phyloP scores from a whole-genome alignment of 495 filamentous ascomycete genomes.

The Paragyromitra xinjiangensis region DNA sequence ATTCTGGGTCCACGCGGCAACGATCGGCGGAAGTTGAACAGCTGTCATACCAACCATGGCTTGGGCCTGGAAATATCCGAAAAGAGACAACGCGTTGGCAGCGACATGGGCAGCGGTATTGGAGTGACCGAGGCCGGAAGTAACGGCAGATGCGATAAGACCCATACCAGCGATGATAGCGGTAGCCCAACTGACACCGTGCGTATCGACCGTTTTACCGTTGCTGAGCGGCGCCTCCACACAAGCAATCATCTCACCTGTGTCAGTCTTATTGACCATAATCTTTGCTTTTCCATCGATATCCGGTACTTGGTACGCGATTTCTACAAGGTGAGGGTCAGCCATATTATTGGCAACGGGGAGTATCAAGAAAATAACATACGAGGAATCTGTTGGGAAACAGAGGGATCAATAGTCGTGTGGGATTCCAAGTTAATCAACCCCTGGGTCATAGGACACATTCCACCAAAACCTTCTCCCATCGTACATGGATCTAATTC shows the following conservation, averaged over 20 bases:
- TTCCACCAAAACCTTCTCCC: slow-evolving; percentile 67
- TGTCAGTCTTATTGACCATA: slow-evolving; percentile 73
- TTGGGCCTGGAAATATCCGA: slow-evolving; percentile 95
- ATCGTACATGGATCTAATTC: slow-evolving; percentile 78
- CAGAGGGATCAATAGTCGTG: slow-evolving; percentile 66
- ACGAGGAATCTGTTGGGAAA: slow-evolving; percentile 75
- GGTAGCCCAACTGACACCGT: slow-evolving; percentile 86
- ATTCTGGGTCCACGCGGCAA: slow-evolving; percentile 94
- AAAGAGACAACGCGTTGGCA: slow-evolving; percentile 88
- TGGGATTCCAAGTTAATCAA: slow-evolving; percentile 79
- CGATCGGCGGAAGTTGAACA: slow-evolving; percentile 87
- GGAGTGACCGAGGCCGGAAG: slow-evolving; percentile 85
- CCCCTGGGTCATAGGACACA: slow-evolving; percentile 94
- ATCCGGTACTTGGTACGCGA: slow-evolving; percentile 90
- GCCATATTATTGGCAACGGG: slow-evolving; percentile 6
- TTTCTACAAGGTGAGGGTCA: slow-evolving; percentile 59
- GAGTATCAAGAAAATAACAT: slow-evolving; percentile 48
- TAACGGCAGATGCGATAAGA: slow-evolving; percentile 81
- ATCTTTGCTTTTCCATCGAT: slow-evolving; percentile 88
- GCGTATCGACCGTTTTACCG: slow-evolving; percentile 88
- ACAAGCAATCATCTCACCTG: slow-evolving; percentile 75
- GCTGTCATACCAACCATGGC: slow-evolving; percentile 92
- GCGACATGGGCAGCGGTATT: slow-evolving; percentile 97
- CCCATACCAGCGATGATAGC: slow-evolving; percentile 87
- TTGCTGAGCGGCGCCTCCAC: slow-evolving; percentile 90